These are phyloP conservation scores for Phanerochaete sordida DNA, from an alignment of 768 basidiomycete genomes.

Conservation along the genomic window DNA sequence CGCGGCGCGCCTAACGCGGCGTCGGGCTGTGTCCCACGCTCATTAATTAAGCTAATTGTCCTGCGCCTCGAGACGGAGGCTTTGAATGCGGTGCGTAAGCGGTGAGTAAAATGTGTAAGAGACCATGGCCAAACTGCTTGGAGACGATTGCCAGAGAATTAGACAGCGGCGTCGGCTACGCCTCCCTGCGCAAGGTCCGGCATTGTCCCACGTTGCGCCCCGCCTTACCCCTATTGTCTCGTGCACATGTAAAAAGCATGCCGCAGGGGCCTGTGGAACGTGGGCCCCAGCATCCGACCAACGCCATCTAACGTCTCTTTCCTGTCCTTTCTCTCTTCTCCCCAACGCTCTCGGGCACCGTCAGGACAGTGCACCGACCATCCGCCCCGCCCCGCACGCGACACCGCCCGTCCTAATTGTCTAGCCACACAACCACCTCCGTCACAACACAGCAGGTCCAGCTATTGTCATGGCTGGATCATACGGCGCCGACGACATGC, in stretches of 20 bases:
- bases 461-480: neutral
- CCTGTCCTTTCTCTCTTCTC: neutral
- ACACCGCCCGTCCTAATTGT: neutral
- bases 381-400: neutral
- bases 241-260: neutral
- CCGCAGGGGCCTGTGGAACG: neutral
- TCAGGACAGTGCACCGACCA: conserved; percentile 1
- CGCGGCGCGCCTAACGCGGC: neutral
- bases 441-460: neutral
- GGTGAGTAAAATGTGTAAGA: neutral
- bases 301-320: neutral
- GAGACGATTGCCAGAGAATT: neutral
- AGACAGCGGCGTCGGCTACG: neutral
- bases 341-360: neutral
- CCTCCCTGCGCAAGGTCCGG: neutral
- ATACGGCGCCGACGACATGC: conserved; percentile 12
- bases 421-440: neutral
- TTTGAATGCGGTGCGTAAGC: neutral
- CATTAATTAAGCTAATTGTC: neutral
- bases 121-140: neutral
- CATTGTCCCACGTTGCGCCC: neutral
- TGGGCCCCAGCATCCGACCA: neutral
- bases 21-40: neutral
- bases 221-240: conserved; percentile 1
- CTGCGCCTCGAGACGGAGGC: neutral